These are phyloP conservation scores for Collybiopsis confluens DNA, from an alignment of 768 basidiomycete genomes.

Conservation along the genomic window DNA sequence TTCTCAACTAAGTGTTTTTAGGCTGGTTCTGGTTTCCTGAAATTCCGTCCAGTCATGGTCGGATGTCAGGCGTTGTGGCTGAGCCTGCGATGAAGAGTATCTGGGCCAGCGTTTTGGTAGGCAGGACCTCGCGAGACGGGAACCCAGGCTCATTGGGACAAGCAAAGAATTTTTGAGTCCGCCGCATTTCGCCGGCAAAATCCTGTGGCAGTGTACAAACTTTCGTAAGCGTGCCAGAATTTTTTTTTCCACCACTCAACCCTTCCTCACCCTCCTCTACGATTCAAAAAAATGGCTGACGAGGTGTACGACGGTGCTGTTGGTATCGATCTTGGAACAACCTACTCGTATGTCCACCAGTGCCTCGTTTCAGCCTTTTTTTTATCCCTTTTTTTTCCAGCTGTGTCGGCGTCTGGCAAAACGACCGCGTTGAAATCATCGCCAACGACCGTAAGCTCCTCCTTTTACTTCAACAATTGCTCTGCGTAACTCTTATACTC, in stretches of 20 bases:
- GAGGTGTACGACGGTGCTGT: conserved; percentile 94
- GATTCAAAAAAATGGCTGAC: conserved; percentile 57
- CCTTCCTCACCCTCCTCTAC: conserved; percentile 25
- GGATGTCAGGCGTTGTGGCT: conserved; percentile 36
- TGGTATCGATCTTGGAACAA: conserved; percentile 96
- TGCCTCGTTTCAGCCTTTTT: conserved; percentile 13
- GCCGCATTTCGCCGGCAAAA: too few relatives aligned
- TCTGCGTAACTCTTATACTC: conserved; percentile 7
- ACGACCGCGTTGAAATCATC: conserved; percentile 99
- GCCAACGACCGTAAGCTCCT: conserved; percentile 82
- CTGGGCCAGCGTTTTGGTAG: conserved; percentile 13
- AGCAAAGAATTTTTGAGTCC: neutral
- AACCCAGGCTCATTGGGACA: neutral
- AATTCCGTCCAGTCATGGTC: conserved; percentile 62
- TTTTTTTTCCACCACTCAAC: conserved; percentile 24
- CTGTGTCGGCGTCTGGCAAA: conserved; percentile 99
- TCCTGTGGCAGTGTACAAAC: conserved; percentile 42
- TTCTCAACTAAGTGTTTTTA: conserved; percentile 50
- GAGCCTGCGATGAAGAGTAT: conserved; percentile 14
- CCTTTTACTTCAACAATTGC: neutral
- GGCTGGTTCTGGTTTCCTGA: conserved; percentile 54
- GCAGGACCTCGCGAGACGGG: neutral
- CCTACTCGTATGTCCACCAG: conserved; percentile 78
- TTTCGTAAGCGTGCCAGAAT: conserved; percentile 13
- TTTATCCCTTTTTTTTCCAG: conserved; percentile 35